A percentile compares a stretch with the other conserved stretches of the same genome.
Evolutionary conservation across 106 monocot species (phyloP).

Genomic region (Dendrobium chrysotoxum): DNA sequence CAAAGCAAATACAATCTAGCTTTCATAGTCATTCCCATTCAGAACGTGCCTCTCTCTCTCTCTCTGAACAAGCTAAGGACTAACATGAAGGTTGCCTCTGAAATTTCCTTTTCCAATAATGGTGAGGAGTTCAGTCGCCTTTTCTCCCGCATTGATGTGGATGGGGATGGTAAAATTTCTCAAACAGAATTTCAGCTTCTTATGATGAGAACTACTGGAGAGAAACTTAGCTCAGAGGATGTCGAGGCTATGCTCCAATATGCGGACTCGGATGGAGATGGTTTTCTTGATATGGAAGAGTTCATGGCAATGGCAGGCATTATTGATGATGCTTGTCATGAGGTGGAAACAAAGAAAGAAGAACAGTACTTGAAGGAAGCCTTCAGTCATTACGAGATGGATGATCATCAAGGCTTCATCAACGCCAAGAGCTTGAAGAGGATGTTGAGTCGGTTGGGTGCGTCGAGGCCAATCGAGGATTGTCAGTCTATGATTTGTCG

Average conservation of each 20-base stretch:
- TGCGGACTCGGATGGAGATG: constrained; percentile 54
- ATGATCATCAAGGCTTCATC: constrained; percentile 27
- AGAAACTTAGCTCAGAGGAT: constrained; percentile 19
- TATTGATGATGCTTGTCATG: not conserved
- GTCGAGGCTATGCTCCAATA: constrained; percentile 34
- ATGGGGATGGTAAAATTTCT: constrained; percentile 36
- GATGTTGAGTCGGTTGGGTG: constrained; percentile 31
- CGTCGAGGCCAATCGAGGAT: constrained; percentile 25
- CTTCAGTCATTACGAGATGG: constrained; percentile 51
- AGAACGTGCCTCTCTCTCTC: no score
- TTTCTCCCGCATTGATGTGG: constrained; percentile 23
- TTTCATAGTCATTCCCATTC: no score
- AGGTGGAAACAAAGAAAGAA: not conserved
- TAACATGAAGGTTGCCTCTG: no score
- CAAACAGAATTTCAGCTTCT: constrained; percentile 18
- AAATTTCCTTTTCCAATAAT: no score
- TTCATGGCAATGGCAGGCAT: constrained; percentile 20
- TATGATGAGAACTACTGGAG: constrained; percentile 22
- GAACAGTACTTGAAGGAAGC: constrained; percentile 54
- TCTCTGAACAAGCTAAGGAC: no score
- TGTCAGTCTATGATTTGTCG: constrained; percentile 38
- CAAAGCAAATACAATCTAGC: no score
- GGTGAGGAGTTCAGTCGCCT: constrained; percentile 11
- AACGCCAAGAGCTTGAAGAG: constrained; percentile 38
- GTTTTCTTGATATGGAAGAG: constrained; percentile 21